Evolutionary conservation across 2,329 filamentous ascomycete species (phyloP).

Genomic region (Magnaporthiopsis incrustans): DNA sequence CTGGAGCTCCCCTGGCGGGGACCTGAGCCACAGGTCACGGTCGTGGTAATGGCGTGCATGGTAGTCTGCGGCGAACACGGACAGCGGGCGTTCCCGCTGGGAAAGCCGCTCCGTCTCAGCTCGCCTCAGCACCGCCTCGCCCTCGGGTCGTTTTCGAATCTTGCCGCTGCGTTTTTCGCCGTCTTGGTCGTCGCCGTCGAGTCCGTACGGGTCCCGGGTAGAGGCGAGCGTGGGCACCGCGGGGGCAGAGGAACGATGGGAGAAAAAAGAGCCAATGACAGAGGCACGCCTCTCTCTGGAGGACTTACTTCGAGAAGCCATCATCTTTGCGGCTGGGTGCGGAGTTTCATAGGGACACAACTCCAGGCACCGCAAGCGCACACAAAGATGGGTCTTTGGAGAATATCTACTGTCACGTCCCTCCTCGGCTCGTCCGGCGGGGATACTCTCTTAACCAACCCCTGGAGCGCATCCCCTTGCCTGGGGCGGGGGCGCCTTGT

Average conservation of each 20-base stretch:
- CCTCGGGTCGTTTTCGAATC: not conserved
- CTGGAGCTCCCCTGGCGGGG: not conserved
- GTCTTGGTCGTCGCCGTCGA: not conserved
- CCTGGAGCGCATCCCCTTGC: not conserved
- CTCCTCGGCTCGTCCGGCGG: not conserved
- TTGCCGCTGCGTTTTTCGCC: not conserved
- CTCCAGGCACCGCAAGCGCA: not conserved
- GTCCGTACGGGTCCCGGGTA: not conserved
- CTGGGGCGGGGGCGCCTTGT: too few relatives aligned
- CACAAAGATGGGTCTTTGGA: not conserved
- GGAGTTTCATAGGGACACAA: too few relatives aligned
- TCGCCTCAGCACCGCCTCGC: not conserved
- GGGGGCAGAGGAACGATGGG: conserved; percentile 4
- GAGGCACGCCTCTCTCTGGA: conserved; percentile 6
- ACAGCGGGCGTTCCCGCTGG: not conserved
- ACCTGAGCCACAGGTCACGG: not conserved
- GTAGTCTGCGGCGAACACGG: not conserved
- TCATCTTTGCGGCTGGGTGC: not conserved
- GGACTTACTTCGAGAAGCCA: conserved; percentile 6
- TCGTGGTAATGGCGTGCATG: not conserved
- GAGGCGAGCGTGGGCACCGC: conserved; percentile 2
- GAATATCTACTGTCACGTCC: not conserved
- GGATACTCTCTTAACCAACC: not conserved
- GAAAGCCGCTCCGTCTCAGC: not conserved
- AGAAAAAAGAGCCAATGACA: conserved; percentile 4